Evolutionary conservation across 345 rosid genomes (phyloP), one percentile per base, ranked within the genome.

Genomic region (Pistacia vera): DNA sequence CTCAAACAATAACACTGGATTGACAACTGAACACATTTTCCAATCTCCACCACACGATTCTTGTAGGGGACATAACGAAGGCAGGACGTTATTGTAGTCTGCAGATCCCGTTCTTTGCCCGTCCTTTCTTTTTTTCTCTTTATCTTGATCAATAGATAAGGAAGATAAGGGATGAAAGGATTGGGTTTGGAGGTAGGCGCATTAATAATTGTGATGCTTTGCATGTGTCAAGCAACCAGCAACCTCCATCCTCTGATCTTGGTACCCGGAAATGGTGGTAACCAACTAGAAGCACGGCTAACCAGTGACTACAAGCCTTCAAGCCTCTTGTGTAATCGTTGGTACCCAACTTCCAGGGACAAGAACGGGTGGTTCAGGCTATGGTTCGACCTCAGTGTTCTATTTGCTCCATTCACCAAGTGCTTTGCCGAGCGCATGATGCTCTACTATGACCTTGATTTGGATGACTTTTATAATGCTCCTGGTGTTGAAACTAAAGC

Each of bases 181-280:
- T 48, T 28, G 56, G 25, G 51, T 30, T 54, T 77, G 56, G 35
- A 64, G 54, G 46, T 75, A 46, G 16, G 81, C 18, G 16, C 71
- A 28, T 58, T 70, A 63, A 72, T 72, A 3, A 75, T 79, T 78
- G 86, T 80, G 82, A 84, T 88, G 82, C 16, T 83, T 55, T 79
- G 66, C 59, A 44, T 76, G 71, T 85, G 78, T 78, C 89, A 81
- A 81, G 78, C 82, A 63, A 41, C 66, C 33, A 67, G 79, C 80
- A 75, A 71, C 67, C 90, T 89, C 77, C 84, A 90, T 82, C 97
- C 99, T 64, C 48, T 93, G 68, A 75, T 95, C 66, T 41, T 95
- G 51, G 87, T 95, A 25, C 98, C 99, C 4, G 97, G 98, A 70
- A 84, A n/a, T 66, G 99, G 97, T 10, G 95, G 97, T 17, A 95